phyloP scores from a whole-genome alignment of 257 asterid genomes.

The Solanum etuberosum region DNA sequence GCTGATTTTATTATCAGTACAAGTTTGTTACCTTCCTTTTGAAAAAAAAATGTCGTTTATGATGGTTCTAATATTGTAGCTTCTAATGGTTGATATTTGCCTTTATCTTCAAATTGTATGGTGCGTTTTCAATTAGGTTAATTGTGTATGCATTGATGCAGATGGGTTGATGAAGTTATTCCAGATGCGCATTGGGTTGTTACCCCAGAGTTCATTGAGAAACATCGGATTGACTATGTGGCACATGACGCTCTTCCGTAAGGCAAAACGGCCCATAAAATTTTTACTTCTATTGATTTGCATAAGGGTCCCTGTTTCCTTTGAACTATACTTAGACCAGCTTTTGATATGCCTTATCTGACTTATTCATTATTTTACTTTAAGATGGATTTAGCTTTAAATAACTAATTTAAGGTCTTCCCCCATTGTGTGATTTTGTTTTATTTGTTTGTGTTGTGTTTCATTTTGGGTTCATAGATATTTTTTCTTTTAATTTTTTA shows the following conservation, averaged over 20 bases:
- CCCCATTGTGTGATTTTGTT: neutral
- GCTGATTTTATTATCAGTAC: neutral
- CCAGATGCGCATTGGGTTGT: conserved; percentile 98
- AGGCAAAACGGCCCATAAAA: conserved; percentile 15
- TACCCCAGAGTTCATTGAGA: conserved; percentile 84
- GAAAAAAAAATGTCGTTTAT: neutral
- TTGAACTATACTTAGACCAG: neutral
- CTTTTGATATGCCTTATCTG: neutral
- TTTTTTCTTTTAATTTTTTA: neutral
- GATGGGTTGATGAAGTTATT: conserved; percentile 99
- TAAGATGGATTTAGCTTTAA: neutral
- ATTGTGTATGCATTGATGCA: conserved; percentile 16
- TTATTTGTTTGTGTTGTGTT: neutral
- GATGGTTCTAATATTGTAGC: neutral
- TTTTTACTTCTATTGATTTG: neutral
- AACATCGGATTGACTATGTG: conserved; percentile 70
- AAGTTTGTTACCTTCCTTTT: neutral
- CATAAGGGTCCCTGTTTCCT: neutral
- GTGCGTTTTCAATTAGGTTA: neutral
- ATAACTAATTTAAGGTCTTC: neutral
- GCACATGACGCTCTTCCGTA: conserved; percentile 99
- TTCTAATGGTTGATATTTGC: neutral
- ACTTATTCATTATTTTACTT: neutral
- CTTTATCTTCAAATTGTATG: neutral
- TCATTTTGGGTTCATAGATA: neutral